Conservation (phyloP, 768 basidiomycete species). For the Panellus pusillus region DNA sequence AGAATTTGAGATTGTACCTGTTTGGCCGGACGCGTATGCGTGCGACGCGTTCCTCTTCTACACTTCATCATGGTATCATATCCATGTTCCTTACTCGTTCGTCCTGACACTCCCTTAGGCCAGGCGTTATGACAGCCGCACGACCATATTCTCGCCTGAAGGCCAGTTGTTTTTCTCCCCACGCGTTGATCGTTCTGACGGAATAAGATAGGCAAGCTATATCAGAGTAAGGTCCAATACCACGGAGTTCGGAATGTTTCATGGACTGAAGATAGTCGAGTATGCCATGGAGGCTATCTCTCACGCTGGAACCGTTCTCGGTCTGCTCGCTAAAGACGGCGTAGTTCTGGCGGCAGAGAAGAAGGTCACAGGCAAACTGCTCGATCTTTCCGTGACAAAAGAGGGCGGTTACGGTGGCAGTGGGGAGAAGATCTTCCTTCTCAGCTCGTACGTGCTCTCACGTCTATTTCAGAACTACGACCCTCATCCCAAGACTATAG, state of each 20-base stretch:
- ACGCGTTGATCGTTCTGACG: conserved; percentile 1
- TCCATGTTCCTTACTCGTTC: background rate
- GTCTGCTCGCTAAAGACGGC: conserved; percentile 86
- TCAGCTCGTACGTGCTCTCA: conserved; percentile 72
- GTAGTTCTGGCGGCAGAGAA: conserved; percentile 94
- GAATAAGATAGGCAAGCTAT: conserved; percentile 77
- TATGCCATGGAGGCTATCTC: conserved; percentile 99
- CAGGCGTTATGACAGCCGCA: conserved; percentile 94
- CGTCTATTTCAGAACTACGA: background rate
- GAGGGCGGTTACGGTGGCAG: conserved; percentile 92
- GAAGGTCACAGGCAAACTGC: conserved; percentile 96
- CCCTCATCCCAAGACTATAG: conserved; percentile 39
- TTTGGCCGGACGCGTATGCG: conserved; percentile 42
- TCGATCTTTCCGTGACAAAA: conserved; percentile 85
- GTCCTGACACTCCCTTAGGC: conserved; percentile 48
- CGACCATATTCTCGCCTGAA: conserved; percentile 99
- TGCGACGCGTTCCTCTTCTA: conserved; percentile 41
- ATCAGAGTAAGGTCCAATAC: conserved; percentile 73
- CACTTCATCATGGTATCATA: conserved; percentile 47
- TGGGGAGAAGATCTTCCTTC: conserved; percentile 95
- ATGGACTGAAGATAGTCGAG: conserved; percentile 63
- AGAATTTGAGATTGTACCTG: background rate
- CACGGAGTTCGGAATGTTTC: conserved; percentile 11
- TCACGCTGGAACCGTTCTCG: conserved; percentile 91
- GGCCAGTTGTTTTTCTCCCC: conserved; percentile 46